Conservation (phyloP, 140 eudicot species). For the Senecio squalidus region DNA sequence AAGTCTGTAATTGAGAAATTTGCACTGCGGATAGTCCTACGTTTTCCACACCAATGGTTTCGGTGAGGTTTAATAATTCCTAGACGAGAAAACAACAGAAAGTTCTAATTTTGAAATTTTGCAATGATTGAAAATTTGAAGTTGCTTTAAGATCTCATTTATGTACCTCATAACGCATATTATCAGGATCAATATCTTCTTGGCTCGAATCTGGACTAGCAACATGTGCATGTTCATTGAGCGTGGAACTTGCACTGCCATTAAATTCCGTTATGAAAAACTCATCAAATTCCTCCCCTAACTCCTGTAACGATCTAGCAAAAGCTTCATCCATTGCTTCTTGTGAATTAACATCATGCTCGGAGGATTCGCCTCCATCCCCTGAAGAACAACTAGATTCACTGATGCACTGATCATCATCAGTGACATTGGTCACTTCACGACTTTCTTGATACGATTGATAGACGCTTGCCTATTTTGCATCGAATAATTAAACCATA, state of each 20-base stretch:
- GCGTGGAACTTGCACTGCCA: not conserved
- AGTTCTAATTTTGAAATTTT: not conserved
- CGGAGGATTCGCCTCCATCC: not conserved
- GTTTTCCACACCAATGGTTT: slow-evolving; percentile 50
- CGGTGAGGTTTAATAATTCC: slow-evolving; percentile 55
- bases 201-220: slow-evolving; percentile 28
- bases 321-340: slow-evolving; percentile 69
- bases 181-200: slow-evolving; percentile 64
- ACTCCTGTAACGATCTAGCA: slow-evolving; percentile 76
- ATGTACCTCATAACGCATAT: slow-evolving; percentile 72
- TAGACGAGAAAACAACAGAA: slow-evolving; percentile 24
- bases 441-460: slow-evolving; percentile 39
- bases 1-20: slow-evolving; percentile 47
- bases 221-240: slow-evolving; percentile 22
- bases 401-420: slow-evolving; percentile 23
- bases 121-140: not conserved
- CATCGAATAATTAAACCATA: not conserved
- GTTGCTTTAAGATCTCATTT: not conserved
- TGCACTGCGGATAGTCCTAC: slow-evolving; percentile 46
- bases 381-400: slow-evolving; percentile 15
- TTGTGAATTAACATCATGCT: slow-evolving; percentile 37
- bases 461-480: slow-evolving; percentile 69
- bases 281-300: slow-evolving; percentile 58
- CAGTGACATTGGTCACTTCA: slow-evolving; percentile 16
- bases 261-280: slow-evolving; percentile 34